Evolutionary conservation across 495 filamentous ascomycete genomes (phyloP).

Genomic region (Saxispiralis lemnorum): DNA sequence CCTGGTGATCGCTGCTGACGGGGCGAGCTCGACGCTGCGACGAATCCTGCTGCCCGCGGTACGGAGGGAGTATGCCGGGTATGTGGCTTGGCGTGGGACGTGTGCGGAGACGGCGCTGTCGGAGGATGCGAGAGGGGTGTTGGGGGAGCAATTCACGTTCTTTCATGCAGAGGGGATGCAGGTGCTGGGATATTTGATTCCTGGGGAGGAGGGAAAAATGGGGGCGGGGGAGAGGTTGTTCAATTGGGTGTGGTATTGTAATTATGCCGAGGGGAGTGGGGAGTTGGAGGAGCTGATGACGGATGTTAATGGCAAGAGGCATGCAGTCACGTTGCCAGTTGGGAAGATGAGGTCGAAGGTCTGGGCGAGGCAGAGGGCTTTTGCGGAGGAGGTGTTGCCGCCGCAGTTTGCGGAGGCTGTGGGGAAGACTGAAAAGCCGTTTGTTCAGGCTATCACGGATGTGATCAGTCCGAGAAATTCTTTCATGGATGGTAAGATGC

Average conservation of each 20-base stretch:
- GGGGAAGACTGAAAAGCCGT: conserved; percentile 11
- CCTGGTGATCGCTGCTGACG: conserved; percentile 38
- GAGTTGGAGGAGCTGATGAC: conserved; percentile 16
- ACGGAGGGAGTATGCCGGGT: conserved; percentile 35
- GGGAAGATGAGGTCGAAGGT: conserved; percentile 11
- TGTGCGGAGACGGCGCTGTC: conserved; percentile 28
- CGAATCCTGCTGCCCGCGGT: conserved; percentile 29
- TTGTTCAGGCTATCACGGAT: conserved; percentile 16
- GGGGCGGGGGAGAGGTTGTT: conserved; percentile 31
- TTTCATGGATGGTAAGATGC: conserved; percentile 13
- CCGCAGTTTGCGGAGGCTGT: conserved; percentile 15
- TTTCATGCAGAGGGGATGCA: conserved; percentile 27
- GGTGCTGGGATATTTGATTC: conserved; percentile 36
- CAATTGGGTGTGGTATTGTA: conserved; percentile 42
- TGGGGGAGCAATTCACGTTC: conserved; percentile 27
- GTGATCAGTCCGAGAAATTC: conserved; percentile 6
- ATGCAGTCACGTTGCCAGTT: conserved; percentile 13
- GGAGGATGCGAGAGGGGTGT: conserved; percentile 15
- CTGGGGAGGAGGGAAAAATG: conserved; percentile 30
- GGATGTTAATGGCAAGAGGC: conserved; percentile 10
- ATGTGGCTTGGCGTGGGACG: conserved; percentile 38
- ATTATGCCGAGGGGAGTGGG: conserved; percentile 24
- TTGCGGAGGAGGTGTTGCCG: conserved; percentile 9
- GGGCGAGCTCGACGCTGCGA: conserved; percentile 35
- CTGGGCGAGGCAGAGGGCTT: conserved; percentile 12